Evolutionary conservation across 148 eudicot genomes (phyloP), one percentile per base, ranked within the genome.

Genomic region (Camellia sinensis): DNA sequence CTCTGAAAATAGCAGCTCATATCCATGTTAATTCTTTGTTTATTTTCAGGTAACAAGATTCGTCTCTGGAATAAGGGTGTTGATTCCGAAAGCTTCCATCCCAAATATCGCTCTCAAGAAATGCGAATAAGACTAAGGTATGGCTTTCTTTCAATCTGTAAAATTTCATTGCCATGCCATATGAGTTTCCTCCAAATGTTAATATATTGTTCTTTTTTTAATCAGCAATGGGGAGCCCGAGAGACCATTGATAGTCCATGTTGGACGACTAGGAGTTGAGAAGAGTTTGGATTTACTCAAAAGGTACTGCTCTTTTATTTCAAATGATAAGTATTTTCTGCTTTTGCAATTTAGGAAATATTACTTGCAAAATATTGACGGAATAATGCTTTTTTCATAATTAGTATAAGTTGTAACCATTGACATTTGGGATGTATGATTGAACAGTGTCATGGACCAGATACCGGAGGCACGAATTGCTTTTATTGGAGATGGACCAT

Each of bases 61-160:
- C 93, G 98, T 71, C 88, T 96, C 57, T 96, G 99, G 99, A 96
- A 96, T 83, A 96, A 96, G 88, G 99, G 98, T 75, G 99, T 96
- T 46, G 99, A 96, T 84, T 96, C 98, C 63, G 99, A 93, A 86
- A 89, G 98, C 82, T 96, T 96, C 85, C 90, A 96, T 81, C 99
- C 99, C 17, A 86, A 85, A 70, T 96, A 84, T 77, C 87, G 91
- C 29, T 91, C 92, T 46, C 86, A 87, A 77, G 99, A 92, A 72
- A 93, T 96, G 98, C 88, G 98, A 87, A 37, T 87, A 77, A 91
- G 91, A 83, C 86, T 93, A 64, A 96, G 97, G 99, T 93, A 73
- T 54, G 80, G 57, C 7, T 29, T 29, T 29, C 37, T 29, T 29
- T 29, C 37, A 29, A 29, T 29, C 37, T 18, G 67, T 56, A 41